Percentiles rank a stretch among this genome's conserved stretches.
Conservation (phyloP, 2,329 filamentous ascomycete species). For the Fusarium staphyleae region DNA sequence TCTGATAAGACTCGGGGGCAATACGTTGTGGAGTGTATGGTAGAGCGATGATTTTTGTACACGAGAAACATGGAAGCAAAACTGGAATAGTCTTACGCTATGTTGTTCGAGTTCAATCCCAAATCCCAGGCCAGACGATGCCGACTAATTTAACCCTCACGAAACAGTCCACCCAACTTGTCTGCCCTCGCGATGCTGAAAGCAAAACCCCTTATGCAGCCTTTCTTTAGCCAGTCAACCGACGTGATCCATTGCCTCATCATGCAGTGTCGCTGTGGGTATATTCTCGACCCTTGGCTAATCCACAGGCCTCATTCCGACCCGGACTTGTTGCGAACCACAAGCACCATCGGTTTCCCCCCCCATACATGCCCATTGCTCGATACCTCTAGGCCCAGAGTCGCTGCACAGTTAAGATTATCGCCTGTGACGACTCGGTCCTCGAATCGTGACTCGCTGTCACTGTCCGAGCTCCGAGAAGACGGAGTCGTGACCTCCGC, state of each 20-base stretch:
- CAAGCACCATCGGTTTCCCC: no score
- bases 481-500: neutral
- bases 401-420: no score
- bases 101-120: neutral
- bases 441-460: neutral
- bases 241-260: no score
- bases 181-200: neutral
- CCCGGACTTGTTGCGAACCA: no score
- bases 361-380: no score
- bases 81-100: neutral
- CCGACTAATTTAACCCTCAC: neutral
- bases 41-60: slow-evolving; percentile 11
- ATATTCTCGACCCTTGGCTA: no score
- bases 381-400: no score
- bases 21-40: neutral
- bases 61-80: slow-evolving; percentile 4
- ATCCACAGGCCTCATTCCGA: no score
- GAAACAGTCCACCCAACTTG: neutral
- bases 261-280: no score
- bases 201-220: neutral
- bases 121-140: neutral
- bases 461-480: neutral
- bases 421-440: neutral
- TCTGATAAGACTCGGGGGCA: slow-evolving; percentile 57
- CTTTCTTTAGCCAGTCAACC: no score